Evolutionary conservation across 805 yeast species (phyloP).

Genomic region (Candida ponderosae): DNA sequence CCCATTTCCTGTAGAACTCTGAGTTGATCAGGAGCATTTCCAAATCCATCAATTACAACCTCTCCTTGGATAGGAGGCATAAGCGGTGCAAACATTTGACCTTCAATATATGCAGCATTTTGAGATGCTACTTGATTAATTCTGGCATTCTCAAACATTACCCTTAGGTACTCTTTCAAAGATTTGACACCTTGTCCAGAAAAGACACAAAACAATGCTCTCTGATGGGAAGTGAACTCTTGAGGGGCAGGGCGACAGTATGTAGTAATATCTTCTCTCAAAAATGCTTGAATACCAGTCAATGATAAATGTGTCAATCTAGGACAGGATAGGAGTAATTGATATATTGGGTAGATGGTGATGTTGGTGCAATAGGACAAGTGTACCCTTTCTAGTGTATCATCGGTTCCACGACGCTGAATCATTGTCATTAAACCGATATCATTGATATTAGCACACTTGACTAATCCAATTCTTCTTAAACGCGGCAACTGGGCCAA

Average conservation of each 20-base stretch:
- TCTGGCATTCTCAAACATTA: constrained; percentile 9
- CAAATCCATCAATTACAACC: too few species aligned
- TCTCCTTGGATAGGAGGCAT: too few species aligned
- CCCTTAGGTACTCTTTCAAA: constrained; percentile 61
- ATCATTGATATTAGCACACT: constrained; percentile 83
- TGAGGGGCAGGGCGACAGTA: constrained; percentile 91
- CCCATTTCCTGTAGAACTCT: too few species aligned
- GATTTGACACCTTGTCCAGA: constrained; percentile 82
- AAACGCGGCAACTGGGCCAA: constrained; percentile 70
- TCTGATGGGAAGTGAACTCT: constrained; percentile 83
- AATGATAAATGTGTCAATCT: constrained; percentile 82
- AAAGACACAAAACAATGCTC: constrained; percentile 83
- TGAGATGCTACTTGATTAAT: too few species aligned
- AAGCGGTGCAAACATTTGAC: too few species aligned
- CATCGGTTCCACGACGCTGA: constrained; percentile 61
- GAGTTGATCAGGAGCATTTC: too few species aligned
- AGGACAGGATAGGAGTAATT: constrained; percentile 72
- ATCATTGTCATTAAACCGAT: constrained; percentile 67
- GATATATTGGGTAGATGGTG: constrained; percentile 69
- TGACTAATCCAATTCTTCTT: constrained; percentile 88
- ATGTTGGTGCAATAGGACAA: constrained; percentile 83
- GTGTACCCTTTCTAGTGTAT: constrained; percentile 87
- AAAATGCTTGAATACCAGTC: constrained; percentile 88
- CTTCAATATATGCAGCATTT: too few species aligned
- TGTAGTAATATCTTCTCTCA: constrained; percentile 75